These are phyloP conservation scores for Barbarea vulgaris DNA, from an alignment of 345 rosid genomes.

Conservation along the genomic window DNA sequence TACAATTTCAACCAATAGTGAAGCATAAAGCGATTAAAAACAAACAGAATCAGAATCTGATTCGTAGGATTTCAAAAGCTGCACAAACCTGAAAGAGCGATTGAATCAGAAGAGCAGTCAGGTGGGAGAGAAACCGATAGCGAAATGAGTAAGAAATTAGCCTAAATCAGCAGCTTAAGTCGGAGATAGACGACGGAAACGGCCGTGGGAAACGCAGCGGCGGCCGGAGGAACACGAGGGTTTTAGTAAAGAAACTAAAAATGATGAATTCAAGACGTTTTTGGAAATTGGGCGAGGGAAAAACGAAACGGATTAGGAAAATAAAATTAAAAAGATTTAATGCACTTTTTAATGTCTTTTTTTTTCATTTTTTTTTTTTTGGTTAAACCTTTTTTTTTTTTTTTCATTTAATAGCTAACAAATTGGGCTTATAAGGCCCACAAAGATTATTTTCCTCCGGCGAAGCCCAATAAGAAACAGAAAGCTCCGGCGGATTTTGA, in stretches of 20 bases:
- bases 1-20: neutral
- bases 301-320: constrained; percentile 12
- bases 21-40: neutral
- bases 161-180: neutral
- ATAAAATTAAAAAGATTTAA: neutral
- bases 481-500: neutral
- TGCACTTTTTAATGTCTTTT: neutral
- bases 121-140: neutral
- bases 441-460: neutral
- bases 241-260: constrained; percentile 12
- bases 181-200: constrained; percentile 11
- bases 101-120: constrained; percentile 1
- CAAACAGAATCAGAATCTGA: neutral
- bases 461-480: constrained; percentile 3
- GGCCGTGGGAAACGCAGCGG: constrained; percentile 9
- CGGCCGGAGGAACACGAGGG: constrained; percentile 45
- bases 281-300: constrained; percentile 27
- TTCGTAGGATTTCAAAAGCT: neutral
- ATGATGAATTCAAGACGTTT: constrained; percentile 14
- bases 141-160: neutral
- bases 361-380: too few relatives aligned
- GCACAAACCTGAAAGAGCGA: constrained; percentile 14
- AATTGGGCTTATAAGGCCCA: constrained; percentile 25
- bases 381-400: too few relatives aligned
- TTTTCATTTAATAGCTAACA: neutral